Evolutionary conservation across 2,329 filamentous ascomycete genomes (phyloP), one percentile per base, ranked within the genome.

Genomic region (Berkeleyomyces basicola): DNA sequence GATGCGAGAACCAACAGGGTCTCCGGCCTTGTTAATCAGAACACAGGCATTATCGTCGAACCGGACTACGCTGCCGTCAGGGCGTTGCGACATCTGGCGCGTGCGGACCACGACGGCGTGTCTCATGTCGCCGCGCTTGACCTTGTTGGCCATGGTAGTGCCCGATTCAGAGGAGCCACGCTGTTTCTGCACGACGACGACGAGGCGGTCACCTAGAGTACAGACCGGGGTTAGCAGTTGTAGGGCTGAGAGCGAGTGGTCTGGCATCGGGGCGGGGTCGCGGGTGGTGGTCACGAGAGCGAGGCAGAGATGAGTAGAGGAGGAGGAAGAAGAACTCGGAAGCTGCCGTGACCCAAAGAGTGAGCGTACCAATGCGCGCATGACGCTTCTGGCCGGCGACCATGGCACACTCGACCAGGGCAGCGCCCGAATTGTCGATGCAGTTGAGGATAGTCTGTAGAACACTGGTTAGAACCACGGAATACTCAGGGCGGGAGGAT

Each of bases 41-140:
- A 99, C 93, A 72, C 93, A 99, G 58, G 93, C 93, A 74, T 99
- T 99, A 76, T 99, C 93, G 75, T 95, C 93, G 73, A 99, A 99
- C 68, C 85, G 85, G 67, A 99, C 86, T 57, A 93, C 84, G 71
- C 86, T 91, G 61, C 93, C 93, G 76, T 99, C 93, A 40, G 83
- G 83, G 66, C 93, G 82, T 74, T 93, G 88, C 65, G 87, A 82
- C 75, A 91, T 87, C 77, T 97, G 95, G 70, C 79, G 83, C 44
- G 92, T 96, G 67, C 93, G 87, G 64, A 99, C 95, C 36, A 99
- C 85, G 53, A 99, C 90, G 23, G 93, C 93, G 74, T 99, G 93
- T 67, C 92, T 84, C 69, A 99, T 95, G 75, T 99, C 93, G 69
- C 93, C 93, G 72, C 93, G 85, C 74, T 91, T 90, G 70, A 99